These are phyloP conservation scores for Blastomyces parvus DNA, from an alignment of 2,329 filamentous ascomycete species.

Conservation along the genomic window DNA sequence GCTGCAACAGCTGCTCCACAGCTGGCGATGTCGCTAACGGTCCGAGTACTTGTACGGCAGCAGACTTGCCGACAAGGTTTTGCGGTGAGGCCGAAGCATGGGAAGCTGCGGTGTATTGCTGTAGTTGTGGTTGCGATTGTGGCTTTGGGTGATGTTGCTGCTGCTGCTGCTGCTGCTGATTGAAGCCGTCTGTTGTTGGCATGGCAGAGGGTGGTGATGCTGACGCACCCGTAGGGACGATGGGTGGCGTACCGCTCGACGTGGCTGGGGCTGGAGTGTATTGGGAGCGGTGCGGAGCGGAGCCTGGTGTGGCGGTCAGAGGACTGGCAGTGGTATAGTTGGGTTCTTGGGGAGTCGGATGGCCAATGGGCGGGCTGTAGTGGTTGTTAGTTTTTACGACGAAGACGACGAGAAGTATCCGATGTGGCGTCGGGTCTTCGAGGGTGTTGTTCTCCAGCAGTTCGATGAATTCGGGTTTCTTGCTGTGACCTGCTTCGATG, in stretches of 20 bases:
- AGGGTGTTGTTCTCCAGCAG: slow-evolving; percentile 79
- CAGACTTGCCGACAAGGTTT: slow-evolving; percentile 41
- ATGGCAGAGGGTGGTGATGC: slow-evolving; percentile 15
- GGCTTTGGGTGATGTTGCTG: slow-evolving; percentile 10
- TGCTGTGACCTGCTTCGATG: slow-evolving; percentile 58
- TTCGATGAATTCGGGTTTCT: slow-evolving; percentile 74
- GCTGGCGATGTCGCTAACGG: slow-evolving; percentile 53
- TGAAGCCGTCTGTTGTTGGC: slow-evolving; percentile 19
- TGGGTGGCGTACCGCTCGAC: slow-evolving; percentile 20
- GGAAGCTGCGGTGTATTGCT: slow-evolving; percentile 16
- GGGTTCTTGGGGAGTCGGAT: slow-evolving; percentile 34
- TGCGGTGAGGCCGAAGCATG: slow-evolving; percentile 19
- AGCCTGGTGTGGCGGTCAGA: slow-evolving; percentile 21
- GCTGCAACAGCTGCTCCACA: slow-evolving; percentile 58
- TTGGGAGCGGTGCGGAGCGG: slow-evolving; percentile 12
- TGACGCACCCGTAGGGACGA: slow-evolving; percentile 14
- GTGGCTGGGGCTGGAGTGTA: slow-evolving; percentile 11
- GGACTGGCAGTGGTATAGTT: slow-evolving; percentile 26
- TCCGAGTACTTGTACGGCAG: slow-evolving; percentile 57
- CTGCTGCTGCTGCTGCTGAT: slow-evolving; percentile 17
- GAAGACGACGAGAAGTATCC: slow-evolving; percentile 73
- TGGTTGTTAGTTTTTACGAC: slow-evolving; percentile 58
- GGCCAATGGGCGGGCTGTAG: slow-evolving; percentile 27
- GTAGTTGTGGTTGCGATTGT: slow-evolving; percentile 18
- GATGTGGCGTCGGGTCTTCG: slow-evolving; percentile 60